Base-by-base conservation (phyloP, 208 protist species). In the Trypanosomatidae sp. region DNA sequence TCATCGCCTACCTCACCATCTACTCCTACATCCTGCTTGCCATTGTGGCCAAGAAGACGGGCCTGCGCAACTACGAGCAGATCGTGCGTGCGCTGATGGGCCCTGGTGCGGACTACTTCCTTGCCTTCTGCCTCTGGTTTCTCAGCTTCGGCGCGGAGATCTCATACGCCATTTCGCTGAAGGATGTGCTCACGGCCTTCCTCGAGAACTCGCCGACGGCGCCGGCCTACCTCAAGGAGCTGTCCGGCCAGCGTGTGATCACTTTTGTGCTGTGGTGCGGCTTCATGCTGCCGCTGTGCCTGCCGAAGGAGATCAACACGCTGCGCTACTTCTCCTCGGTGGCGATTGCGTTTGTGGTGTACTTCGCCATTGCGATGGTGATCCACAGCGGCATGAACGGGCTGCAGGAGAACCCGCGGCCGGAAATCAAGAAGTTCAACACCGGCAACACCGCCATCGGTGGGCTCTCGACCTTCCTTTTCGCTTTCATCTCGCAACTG, bases 211-310 rank as follows among this genome's bases (percentile, higher is more conserved):
- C n/a, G n/a, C n/a, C n/a, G n/a, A n/a, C n/a, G n/a, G n/a, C n/a
- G n/a, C n/a, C n/a, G n/a, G n/a, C n/a, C n/a, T n/a, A 81, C 77
- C 60, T 93, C 1, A 83, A 70, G 60, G 82, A 68, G 0, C 60
- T 52, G 22, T 47, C 69, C n/a, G 84, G 82, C 6, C 62, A 78
- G 39, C 84, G 78, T 39, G 75, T 92, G 8, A 30, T 92, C 25
- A 81, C 78, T 15, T 53, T 69, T 19, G n/a, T 87, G 30, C 41
- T 92, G 25, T 92, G 82, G n/a, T n/a, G n/a, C n/a, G n/a, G n/a
- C n/a, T n/a, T n/a, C 47, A 91, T 95, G 77, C 77, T 92, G 19
- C 90, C 90, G 19, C 53, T 91, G 44, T 82, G 80, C n/a, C 71
- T 91, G 41, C 86, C 83, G 15, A 82, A 85, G 76, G 66, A 82